These are phyloP conservation scores for Hansenula lynferdii DNA, from an alignment of 1,139 yeast genomes.

Conservation along the genomic window DNA sequence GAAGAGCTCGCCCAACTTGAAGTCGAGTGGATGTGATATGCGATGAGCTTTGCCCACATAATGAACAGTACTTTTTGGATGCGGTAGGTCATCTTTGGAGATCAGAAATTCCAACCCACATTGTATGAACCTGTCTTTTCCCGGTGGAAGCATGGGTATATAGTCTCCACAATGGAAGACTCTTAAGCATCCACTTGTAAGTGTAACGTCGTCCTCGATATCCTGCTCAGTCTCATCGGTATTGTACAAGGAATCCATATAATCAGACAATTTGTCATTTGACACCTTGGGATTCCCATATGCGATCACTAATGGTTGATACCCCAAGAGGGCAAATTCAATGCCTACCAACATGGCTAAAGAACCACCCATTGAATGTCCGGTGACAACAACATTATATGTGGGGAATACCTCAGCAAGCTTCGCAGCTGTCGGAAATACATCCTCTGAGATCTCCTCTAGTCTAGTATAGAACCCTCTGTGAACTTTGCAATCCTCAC, in stretches of 20 bases:
- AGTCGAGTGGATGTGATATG: slow-evolving; percentile 8
- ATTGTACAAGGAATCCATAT: slow-evolving; percentile 45
- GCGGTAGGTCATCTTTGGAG: slow-evolving; percentile 41
- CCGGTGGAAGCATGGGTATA: slow-evolving; percentile 57
- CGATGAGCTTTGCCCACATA: slow-evolving; percentile 23
- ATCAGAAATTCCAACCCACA: slow-evolving; percentile 50
- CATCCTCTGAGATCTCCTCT: slow-evolving; percentile 30
- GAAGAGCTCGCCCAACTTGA: slow-evolving; percentile 14
- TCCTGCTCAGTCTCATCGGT: slow-evolving; percentile 25
- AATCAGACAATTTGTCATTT: slow-evolving; percentile 42
- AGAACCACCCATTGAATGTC: slow-evolving; percentile 76
- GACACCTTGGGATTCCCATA: slow-evolving; percentile 66
- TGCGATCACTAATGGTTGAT: slow-evolving; percentile 47
- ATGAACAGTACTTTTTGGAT: slow-evolving; percentile 32
- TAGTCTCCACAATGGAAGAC: slow-evolving; percentile 54
- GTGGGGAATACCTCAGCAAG: slow-evolving; percentile 23
- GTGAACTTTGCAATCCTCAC: slow-evolving; percentile 53
- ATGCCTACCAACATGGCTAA: slow-evolving; percentile 56
- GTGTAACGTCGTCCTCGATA: slow-evolving; percentile 12
- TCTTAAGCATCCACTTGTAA: slow-evolving; percentile 38
- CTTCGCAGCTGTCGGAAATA: slow-evolving; percentile 25
- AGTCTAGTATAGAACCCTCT: slow-evolving; percentile 46
- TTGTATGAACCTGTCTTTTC: slow-evolving; percentile 33
- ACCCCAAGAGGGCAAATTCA: slow-evolving; percentile 50
- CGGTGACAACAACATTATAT: slow-evolving; percentile 49